Conservation (phyloP, 176 grass and related monocot genomes). For the Aegilops umbellulata region DNA sequence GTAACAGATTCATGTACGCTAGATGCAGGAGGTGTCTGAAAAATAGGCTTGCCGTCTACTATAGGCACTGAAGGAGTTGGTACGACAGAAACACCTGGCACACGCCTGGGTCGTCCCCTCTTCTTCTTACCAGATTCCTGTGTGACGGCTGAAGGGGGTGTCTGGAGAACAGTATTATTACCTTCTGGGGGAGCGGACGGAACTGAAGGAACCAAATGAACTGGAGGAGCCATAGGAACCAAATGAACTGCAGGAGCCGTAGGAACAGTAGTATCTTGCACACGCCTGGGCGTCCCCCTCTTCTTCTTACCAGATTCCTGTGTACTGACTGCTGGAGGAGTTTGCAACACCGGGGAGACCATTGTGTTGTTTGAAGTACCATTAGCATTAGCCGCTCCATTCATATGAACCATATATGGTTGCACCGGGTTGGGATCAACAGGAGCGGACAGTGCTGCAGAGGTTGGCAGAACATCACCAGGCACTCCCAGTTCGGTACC, state of each 20-base stretch:
- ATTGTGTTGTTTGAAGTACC: background rate
- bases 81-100: conserved; percentile 1
- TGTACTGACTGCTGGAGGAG: background rate
- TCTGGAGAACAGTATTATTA: background rate
- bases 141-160: background rate
- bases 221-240: background rate
- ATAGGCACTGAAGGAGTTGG: background rate
- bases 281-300: conserved; percentile 28
- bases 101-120: conserved; percentile 5
- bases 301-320: conserved; percentile 36
- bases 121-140: conserved; percentile 5
- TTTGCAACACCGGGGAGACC: conserved; percentile 16
- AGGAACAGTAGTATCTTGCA: conserved; percentile 14
- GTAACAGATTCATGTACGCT: background rate
- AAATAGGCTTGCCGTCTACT: background rate
- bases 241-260: background rate
- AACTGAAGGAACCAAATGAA: background rate
- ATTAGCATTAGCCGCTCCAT: background rate
- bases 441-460: background rate
- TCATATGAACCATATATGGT: background rate
- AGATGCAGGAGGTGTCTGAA: conserved; percentile 1
- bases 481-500: background rate
- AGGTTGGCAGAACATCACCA: background rate
- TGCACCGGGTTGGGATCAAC: background rate
- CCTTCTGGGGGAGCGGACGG: background rate